Evolutionary conservation across 176 grass and related monocot genomes (phyloP).

Genomic region (Panicum miliaceum): DNA sequence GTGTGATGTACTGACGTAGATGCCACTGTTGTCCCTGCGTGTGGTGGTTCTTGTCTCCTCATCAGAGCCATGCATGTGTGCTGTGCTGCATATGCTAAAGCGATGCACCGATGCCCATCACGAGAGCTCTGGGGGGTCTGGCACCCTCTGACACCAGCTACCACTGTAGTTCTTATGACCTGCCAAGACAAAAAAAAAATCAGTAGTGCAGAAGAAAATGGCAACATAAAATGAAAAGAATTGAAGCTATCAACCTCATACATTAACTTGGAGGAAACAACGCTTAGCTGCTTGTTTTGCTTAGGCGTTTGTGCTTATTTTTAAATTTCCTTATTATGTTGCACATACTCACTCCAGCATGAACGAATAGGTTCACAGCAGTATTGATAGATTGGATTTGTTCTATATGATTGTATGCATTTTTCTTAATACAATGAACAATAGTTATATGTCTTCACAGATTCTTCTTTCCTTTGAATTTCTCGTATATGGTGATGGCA

Average conservation of each 20-base stretch:
- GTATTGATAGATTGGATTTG: not conserved
- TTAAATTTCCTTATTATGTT: not conserved
- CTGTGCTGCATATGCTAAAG: slow-evolving; percentile 40
- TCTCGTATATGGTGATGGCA: not conserved
- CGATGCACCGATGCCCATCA: slow-evolving; percentile 41
- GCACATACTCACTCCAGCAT: not conserved
- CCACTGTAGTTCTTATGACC: slow-evolving; percentile 42
- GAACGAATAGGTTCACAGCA: not conserved
- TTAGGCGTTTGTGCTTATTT: not conserved
- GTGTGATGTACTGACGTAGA: slow-evolving; percentile 37
- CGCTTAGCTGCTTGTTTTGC: too few relatives aligned
- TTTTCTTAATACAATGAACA: not conserved
- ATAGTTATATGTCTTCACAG: not conserved
- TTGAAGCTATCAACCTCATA: not conserved
- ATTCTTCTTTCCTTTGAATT: not conserved
- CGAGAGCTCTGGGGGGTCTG: slow-evolving; percentile 49
- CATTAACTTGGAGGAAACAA: not conserved
- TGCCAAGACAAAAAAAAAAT: slow-evolving; percentile 12
- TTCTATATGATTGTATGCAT: not conserved
- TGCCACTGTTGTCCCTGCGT: slow-evolving; percentile 38
- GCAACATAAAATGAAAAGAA: not conserved
- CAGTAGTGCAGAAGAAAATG: not conserved
- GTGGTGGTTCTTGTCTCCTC: slow-evolving; percentile 44
- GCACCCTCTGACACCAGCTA: slow-evolving; percentile 42
- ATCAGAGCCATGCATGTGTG: slow-evolving; percentile 42